phyloP scores from a whole-genome alignment of 768 basidiomycete genomes.

The Termitomyces sp. region DNA sequence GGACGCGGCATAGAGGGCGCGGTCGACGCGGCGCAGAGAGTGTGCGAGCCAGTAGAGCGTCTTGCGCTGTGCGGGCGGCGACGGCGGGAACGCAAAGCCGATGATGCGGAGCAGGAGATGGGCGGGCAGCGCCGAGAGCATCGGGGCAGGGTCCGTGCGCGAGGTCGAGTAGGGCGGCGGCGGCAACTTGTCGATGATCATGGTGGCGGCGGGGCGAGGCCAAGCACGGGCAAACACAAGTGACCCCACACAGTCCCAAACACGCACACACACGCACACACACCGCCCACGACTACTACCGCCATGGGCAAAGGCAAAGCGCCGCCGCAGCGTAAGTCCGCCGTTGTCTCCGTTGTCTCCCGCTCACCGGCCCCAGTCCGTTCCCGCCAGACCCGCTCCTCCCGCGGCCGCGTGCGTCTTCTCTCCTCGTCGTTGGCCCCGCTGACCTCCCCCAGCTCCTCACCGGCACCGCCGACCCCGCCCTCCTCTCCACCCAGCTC shows the following conservation, averaged over 20 bases:
- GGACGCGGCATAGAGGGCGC: slow-evolving; percentile 67
- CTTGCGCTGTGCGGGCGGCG: slow-evolving; percentile 23
- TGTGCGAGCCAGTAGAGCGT: slow-evolving; percentile 68
- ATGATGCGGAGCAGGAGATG: slow-evolving; percentile 70
- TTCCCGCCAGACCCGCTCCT: slow-evolving; percentile 33
- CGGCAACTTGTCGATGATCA: not conserved
- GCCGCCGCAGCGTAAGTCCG: slow-evolving; percentile 13
- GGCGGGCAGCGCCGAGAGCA: slow-evolving; percentile 35
- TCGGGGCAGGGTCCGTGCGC: not conserved
- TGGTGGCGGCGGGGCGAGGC: too few relatives aligned
- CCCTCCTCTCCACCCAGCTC: slow-evolving; percentile 65
- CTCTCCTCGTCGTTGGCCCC: slow-evolving; percentile 8
- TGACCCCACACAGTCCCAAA: too few relatives aligned
- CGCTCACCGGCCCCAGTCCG: slow-evolving; percentile 22
- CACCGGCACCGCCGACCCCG: slow-evolving; percentile 18
- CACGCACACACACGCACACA: too few relatives aligned
- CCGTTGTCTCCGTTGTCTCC: too few relatives aligned
- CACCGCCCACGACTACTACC: too few relatives aligned
- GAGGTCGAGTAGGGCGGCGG: not conserved
- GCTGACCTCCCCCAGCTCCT: slow-evolving; percentile 25
- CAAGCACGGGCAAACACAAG: too few relatives aligned
- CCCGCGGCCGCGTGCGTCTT: slow-evolving; percentile 33
- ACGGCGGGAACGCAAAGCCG: slow-evolving; percentile 55
- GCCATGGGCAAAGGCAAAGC: not conserved
- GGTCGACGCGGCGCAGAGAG: slow-evolving; percentile 59